Conservation (phyloP, 352 stramenopile species). For the Pythium apleroticum region DNA sequence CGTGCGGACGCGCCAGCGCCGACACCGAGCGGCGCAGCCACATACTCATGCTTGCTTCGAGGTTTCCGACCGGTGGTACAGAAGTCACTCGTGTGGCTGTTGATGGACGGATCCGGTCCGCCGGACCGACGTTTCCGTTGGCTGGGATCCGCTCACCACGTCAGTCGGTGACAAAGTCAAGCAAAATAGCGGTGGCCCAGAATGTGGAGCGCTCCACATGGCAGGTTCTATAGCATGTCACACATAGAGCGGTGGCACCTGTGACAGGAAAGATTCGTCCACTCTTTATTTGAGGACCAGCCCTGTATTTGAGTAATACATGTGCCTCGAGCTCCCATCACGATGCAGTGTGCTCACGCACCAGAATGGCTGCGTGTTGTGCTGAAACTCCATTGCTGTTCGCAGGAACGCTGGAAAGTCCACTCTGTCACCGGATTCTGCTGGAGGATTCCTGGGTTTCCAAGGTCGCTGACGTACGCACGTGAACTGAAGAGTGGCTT, state of each 20-base stretch:
- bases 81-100: not conserved
- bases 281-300: not conserved
- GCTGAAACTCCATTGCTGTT: not conserved
- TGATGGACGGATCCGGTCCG: not conserved
- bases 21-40: slow-evolving; percentile 61
- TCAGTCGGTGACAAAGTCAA: slow-evolving; percentile 12
- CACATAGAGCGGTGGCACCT: not conserved
- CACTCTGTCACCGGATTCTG: not conserved
- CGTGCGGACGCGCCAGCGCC: slow-evolving; percentile 35
- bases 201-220: slow-evolving; percentile 18
- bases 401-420: not conserved
- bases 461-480: not conserved
- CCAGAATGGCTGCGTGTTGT: not conserved
- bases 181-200: slow-evolving; percentile 3
- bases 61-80: not conserved
- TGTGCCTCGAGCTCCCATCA: not conserved
- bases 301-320: not conserved
- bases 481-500: not conserved
- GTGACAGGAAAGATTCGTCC: not conserved
- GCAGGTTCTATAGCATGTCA: not conserved
- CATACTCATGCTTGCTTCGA: slow-evolving; percentile 37
- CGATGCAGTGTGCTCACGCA: not conserved
- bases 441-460: not conserved
- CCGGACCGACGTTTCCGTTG: slow-evolving; percentile 13
- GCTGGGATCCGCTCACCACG: slow-evolving; percentile 16